Evolutionary conservation across 2,329 filamentous ascomycete species (phyloP), one percentile per base, ranked within the genome.

Genomic region (Fusarium paranaense): DNA sequence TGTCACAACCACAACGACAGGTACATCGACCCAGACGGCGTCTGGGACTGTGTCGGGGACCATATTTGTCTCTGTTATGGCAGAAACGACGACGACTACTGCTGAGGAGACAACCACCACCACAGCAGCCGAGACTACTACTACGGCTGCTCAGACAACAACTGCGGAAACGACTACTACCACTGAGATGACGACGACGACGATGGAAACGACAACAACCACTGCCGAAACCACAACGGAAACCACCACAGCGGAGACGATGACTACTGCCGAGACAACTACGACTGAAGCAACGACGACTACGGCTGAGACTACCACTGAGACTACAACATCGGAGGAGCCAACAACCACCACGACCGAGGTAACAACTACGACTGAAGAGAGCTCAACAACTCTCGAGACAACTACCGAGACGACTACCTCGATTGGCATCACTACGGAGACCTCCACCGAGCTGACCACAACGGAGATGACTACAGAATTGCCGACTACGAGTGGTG

Each of bases 1-100:
- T 1, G 2, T 27, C 10, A 52, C 47, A 40, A 22, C n/a, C 8
- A 58, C 47, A 33, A 27, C n/a, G n/a, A 47, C 38, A 2, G n/a
- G 25, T 8, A 64, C 62, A 33, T 58, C 50, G 5, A 64, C 62
- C 6, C 20, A 37, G 9, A 35, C 35, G 5, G 62, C 62, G 1
- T 64, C 62, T 18, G 52, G 38, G 8, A 64, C 62, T 22, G 50
- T 45, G 5, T 64, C 62, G 2, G 62, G 62, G 4, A 64, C 62
- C 14, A 42, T 64, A 5, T 37, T 37, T 6, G 37, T 33, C 10
- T 45, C 30, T n/a, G 62, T 27, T 2, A 20, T 32, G 11, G 30
- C 5, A 18, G 27, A 25, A 6, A n/a, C 25, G 18, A 52, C 52
- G n/a, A 57, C 52, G 30, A 33, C 52, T 18, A 52, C 47, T n/a